Percentiles rank a stretch among this genome's conserved stretches.
phyloP scores from a whole-genome alignment of 2,329 filamentous ascomycete species.

The Sporothrix pseudoabietina region DNA sequence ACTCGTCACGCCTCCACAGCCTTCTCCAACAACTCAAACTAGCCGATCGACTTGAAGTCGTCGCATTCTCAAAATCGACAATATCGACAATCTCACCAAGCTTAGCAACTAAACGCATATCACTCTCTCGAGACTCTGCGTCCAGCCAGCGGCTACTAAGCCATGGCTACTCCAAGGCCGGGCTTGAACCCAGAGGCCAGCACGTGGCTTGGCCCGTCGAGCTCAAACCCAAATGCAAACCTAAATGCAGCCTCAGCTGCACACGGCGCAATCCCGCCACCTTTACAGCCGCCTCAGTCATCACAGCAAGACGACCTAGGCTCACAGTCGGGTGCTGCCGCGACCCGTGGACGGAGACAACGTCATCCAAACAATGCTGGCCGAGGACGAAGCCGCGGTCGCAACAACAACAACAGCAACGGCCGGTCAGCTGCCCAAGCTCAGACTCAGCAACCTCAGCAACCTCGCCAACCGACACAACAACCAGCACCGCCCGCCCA shows the following conservation, averaged over 20 bases:
- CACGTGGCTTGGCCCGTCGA: background rate
- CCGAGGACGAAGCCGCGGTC: background rate
- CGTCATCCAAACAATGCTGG: background rate
- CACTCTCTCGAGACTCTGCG: background rate
- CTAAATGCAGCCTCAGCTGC: background rate
- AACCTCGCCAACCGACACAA: background rate
- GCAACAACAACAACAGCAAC: background rate
- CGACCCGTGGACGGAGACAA: conserved; percentile 19
- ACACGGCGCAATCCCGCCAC: background rate
- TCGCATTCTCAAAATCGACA: no score
- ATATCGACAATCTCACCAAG: background rate
- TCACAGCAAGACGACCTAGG: background rate
- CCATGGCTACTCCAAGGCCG: conserved; percentile 3
- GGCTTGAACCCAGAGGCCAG: conserved; percentile 27
- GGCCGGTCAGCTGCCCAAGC: background rate
- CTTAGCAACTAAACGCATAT: background rate
- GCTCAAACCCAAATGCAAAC: background rate
- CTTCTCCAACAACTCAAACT: background rate
- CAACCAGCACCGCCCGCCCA: background rate
- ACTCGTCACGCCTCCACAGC: background rate
- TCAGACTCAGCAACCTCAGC: background rate
- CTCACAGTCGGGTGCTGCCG: background rate
- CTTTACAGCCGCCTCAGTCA: background rate
- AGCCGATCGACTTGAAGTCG: background rate
- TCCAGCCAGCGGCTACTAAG: background rate